Percentiles rank a stretch among this genome's conserved stretches.
phyloP scores from a whole-genome alignment of 257 asterid genomes.

The Nicotiana noctiflora region DNA sequence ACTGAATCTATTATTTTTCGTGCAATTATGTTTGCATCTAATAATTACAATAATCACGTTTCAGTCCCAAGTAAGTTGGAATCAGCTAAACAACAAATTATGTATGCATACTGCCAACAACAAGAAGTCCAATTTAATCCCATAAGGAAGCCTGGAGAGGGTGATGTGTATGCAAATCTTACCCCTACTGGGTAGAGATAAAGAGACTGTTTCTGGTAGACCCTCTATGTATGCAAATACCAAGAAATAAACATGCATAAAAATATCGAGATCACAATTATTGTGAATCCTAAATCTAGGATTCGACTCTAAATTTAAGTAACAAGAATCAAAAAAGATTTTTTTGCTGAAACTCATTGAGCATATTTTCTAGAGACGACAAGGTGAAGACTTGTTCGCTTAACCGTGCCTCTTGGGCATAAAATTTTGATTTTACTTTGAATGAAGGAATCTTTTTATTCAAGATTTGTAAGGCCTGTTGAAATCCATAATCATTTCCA shows the following conservation, averaged over 20 bases:
- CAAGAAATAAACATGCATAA: no score
- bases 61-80: neutral
- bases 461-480: neutral
- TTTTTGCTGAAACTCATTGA: neutral
- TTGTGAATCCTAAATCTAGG: neutral
- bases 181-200: no score
- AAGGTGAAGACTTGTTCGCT: neutral
- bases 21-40: neutral
- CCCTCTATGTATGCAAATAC: no score
- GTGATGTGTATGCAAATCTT: no score
- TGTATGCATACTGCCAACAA: neutral
- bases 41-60: neutral
- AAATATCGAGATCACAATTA: no score
- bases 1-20: neutral
- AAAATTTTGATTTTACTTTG: neutral
- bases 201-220: no score
- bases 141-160: no score
- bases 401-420: neutral
- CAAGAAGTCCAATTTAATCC: no score
- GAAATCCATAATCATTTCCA: neutral
- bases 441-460: neutral
- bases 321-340: neutral
- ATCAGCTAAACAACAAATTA: neutral
- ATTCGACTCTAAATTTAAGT: neutral
- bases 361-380: neutral